phyloP scores from a whole-genome alignment of 441 rosid genomes.

The Bruguiera hainesii region DNA sequence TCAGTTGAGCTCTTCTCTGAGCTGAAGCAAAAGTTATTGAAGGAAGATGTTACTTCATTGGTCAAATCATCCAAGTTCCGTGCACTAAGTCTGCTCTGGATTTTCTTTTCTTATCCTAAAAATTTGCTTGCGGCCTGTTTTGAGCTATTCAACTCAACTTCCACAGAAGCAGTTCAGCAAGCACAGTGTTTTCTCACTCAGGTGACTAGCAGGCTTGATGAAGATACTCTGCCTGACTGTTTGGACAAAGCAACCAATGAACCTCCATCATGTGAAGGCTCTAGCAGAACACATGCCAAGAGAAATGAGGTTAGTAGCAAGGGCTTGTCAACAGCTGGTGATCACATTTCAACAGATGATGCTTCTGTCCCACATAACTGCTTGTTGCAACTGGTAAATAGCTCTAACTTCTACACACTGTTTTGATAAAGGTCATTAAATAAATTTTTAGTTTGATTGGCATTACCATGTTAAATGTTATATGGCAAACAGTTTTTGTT shows the following conservation, averaged over 20 bases:
- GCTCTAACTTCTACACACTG: conserved; percentile 2
- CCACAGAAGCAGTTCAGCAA: conserved; percentile 46
- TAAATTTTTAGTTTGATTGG: not conserved
- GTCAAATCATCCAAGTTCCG: conserved; percentile 59
- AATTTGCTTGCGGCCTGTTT: conserved; percentile 68
- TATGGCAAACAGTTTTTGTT: not conserved
- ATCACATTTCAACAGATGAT: conserved; percentile 32
- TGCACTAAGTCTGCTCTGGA: conserved; percentile 50
- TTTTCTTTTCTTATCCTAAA: conserved; percentile 68
- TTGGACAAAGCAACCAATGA: conserved; percentile 31
- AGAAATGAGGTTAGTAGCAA: conserved; percentile 28
- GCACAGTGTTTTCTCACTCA: conserved; percentile 63
- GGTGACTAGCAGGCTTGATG: conserved; percentile 47
- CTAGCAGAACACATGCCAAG: conserved; percentile 34
- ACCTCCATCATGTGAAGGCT: conserved; percentile 33
- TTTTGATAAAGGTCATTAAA: not conserved
- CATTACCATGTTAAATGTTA: not conserved
- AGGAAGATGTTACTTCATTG: conserved; percentile 45
- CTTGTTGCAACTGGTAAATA: conserved; percentile 78
- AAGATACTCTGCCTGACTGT: conserved; percentile 27
- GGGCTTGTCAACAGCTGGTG: conserved; percentile 30
- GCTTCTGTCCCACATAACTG: conserved; percentile 40
- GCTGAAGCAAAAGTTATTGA: conserved; percentile 60
- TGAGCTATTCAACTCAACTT: conserved; percentile 56
- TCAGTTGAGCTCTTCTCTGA: conserved; percentile 45